Conservation (phyloP, 805 yeast species). For the Tetrapisispora arboricola region DNA sequence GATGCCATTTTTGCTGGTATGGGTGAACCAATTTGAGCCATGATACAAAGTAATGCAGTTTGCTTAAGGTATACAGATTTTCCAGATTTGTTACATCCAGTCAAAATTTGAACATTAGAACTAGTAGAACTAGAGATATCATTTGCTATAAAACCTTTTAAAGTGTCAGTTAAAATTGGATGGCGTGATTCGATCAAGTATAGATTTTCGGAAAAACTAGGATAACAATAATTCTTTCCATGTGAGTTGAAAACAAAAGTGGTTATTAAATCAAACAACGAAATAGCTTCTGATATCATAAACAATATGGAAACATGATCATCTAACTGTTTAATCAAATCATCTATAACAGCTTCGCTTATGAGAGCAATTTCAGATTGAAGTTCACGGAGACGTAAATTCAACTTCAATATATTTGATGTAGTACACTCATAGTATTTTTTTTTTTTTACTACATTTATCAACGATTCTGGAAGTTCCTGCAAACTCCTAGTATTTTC, state of each 20-base stretch:
- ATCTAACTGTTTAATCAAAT: slow-evolving; percentile 21
- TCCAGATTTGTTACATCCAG: slow-evolving; percentile 56
- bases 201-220: slow-evolving; percentile 30
- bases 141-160: slow-evolving; percentile 30
- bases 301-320: slow-evolving; percentile 29
- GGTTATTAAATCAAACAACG: slow-evolving; percentile 34
- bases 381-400: slow-evolving; percentile 33
- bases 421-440: slow-evolving; percentile 33
- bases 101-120: slow-evolving; percentile 39
- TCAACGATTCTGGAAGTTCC: slow-evolving; percentile 28
- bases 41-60: slow-evolving; percentile 36
- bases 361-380: slow-evolving; percentile 33
- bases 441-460: slow-evolving; percentile 26
- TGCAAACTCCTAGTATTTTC: neutral
- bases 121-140: slow-evolving; percentile 29
- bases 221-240: slow-evolving; percentile 24
- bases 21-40: slow-evolving; percentile 51
- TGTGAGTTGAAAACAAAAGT: slow-evolving; percentile 25
- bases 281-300: slow-evolving; percentile 35
- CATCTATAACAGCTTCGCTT: slow-evolving; percentile 33
- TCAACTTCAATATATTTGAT: slow-evolving; percentile 32
- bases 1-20: slow-evolving; percentile 37
- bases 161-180: slow-evolving; percentile 32
- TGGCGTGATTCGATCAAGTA: slow-evolving; percentile 31
- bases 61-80: slow-evolving; percentile 49